These are phyloP conservation scores for Monosporascus sp. DNA, from an alignment of 2,329 filamentous ascomycete species.

Conservation along the genomic window DNA sequence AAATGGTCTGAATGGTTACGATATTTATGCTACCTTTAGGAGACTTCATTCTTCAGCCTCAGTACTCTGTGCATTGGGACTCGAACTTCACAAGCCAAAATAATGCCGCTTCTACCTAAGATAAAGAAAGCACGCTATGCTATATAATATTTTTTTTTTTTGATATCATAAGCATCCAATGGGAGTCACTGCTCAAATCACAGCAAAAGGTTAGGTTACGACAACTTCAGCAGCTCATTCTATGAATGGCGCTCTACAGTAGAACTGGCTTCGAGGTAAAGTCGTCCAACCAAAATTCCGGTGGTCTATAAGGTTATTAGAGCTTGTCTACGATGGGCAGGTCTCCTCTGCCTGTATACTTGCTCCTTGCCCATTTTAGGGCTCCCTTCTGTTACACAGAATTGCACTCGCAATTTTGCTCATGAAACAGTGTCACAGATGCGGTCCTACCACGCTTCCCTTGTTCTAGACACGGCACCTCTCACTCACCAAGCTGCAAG, in stretches of 20 bases:
- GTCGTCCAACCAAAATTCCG: no score
- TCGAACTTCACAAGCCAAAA: no score
- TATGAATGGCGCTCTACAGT: no score
- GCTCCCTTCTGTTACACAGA: neutral
- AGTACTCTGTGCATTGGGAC: no score
- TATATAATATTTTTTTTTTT: no score
- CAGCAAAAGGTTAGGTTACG: no score
- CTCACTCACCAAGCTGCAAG: neutral
- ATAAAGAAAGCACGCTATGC: no score
- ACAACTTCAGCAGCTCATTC: no score
- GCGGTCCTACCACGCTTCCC: slow-evolving; percentile 7
- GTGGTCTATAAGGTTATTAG: neutral
- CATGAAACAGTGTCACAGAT: slow-evolving; percentile 14
- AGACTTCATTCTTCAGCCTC: neutral
- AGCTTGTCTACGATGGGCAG: neutral
- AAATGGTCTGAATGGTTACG: neutral
- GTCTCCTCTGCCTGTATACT: neutral
- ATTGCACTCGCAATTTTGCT: slow-evolving; percentile 2
- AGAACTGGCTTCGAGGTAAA: no score
- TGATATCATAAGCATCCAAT: no score
- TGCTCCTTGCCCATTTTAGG: neutral
- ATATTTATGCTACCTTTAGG: neutral
- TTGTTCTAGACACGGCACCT: slow-evolving; percentile 2
- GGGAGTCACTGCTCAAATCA: no score
- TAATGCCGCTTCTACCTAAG: no score